These are phyloP conservation scores for Penicillium crystallinum DNA, from an alignment of 495 filamentous ascomycete genomes.

Conservation along the genomic window DNA sequence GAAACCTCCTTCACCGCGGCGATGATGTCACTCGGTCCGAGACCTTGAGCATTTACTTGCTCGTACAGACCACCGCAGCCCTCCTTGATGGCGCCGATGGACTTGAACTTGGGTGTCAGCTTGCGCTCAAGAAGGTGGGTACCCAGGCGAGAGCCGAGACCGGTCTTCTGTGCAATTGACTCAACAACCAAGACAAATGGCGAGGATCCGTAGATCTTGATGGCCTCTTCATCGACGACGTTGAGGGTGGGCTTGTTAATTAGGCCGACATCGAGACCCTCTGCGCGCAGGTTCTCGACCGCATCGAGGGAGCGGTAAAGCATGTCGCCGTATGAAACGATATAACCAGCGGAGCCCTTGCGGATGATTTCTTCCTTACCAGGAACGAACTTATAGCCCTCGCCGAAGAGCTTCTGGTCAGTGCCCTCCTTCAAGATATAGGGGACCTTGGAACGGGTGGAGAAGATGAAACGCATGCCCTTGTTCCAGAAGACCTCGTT, in stretches of 20 bases:
- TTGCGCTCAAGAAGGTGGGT: conserved; percentile 31
- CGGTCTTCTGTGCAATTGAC: conserved; percentile 38
- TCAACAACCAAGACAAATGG: conserved; percentile 36
- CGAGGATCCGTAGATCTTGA: conserved; percentile 30
- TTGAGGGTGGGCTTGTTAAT: conserved; percentile 41
- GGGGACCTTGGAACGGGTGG: conserved; percentile 37
- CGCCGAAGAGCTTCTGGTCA: conserved; percentile 33
- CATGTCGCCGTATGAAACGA: conserved; percentile 40
- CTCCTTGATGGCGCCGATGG: conserved; percentile 33
- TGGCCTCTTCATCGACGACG: conserved; percentile 35
- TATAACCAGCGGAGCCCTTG: conserved; percentile 31
- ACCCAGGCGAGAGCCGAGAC: conserved; percentile 36
- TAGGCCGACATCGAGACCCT: conserved; percentile 33
- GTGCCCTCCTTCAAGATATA: conserved; percentile 37
- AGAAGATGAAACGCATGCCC: conserved; percentile 38
- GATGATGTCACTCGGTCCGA: conserved; percentile 31
- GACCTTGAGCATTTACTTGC: conserved; percentile 35
- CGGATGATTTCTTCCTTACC: conserved; percentile 38
- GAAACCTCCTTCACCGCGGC: conserved; percentile 24
- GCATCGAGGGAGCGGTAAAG: conserved; percentile 39
- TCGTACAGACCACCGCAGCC: conserved; percentile 35
- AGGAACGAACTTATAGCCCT: conserved; percentile 33
- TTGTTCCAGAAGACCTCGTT: conserved; percentile 34
- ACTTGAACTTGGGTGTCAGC: conserved; percentile 32
- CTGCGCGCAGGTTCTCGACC: conserved; percentile 30